Base-by-base conservation (phyloP, 2,329 filamentous ascomycete genomes). In the Kalaharituber pfeilii region DNA sequence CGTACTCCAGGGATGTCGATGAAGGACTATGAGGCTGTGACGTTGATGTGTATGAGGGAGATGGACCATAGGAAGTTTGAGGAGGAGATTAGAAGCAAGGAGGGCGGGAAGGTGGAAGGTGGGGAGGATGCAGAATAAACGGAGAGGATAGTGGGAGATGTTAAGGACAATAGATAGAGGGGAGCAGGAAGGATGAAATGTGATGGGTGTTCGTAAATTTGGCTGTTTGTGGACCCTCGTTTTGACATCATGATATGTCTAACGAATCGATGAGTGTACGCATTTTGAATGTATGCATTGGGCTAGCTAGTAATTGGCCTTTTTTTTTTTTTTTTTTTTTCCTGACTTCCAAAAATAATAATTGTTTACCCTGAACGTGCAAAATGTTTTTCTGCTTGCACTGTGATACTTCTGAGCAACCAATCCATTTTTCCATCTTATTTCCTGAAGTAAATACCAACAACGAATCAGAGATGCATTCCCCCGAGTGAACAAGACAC, bases 11-110 rank as follows among this genome's bases (percentile, higher is more conserved):
- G 6, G 24, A 13, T 39, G 33, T 39, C 33, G 2, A 15, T 24
- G 18, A 5, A 42, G 9, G 63, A 64, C 49, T 64, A 63, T 30
- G 62, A 64, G 51, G 61, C 56, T 6, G 59, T 62, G 20, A 64
- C 62, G 2, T 29, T 64, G 13, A 63, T 64, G 62, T 58, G 62
- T 24, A 61, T 64, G 60, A 55, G 61, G 18, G 62, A 60, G 9
- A 60, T 61, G 22, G 63, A 64, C 54, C 64, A 60, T 39, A 64
- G 60, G 39, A 54, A 58, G 8, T 58, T 50, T 44, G 56, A 63
- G 13, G 60, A 62, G 27, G 60, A 53, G n/a, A 58, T 60, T 29
- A 60, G 63, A 27, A 55, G 60, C 8, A 52, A 52, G 30, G 49
- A 59, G 42, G 62, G 62, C 22, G 59, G 54, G 60, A 52, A 59